Conservation (phyloP, 2,329 filamentous ascomycete species). For the Aspergillus pseudonomiae region DNA sequence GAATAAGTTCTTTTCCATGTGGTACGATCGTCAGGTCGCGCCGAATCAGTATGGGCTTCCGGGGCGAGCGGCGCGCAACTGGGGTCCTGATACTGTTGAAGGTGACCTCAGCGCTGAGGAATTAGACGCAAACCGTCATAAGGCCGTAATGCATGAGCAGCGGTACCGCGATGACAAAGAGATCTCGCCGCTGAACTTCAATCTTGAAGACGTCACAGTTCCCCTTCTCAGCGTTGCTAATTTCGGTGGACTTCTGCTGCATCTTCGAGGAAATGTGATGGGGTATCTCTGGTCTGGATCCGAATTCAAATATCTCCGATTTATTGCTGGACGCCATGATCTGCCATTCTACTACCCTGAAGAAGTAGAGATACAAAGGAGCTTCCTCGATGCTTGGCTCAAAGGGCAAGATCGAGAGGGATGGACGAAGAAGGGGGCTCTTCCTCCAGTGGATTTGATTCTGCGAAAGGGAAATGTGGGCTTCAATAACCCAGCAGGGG, state of each 20-base stretch:
- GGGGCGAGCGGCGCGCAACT: not conserved
- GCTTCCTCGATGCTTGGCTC: conserved; percentile 70
- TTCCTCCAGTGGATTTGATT: conserved; percentile 60
- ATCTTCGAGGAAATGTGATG: conserved; percentile 68
- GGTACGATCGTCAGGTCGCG: not conserved
- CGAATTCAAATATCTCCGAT: conserved; percentile 66
- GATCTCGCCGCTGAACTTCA: conserved; percentile 60
- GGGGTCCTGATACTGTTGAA: not conserved
- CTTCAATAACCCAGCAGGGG: conserved; percentile 61
- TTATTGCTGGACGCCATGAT: conserved; percentile 70
- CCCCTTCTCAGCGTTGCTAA: conserved; percentile 68
- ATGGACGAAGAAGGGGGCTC: conserved; percentile 47
- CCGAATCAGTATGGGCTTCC: not conserved
- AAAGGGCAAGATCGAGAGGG: conserved; percentile 61
- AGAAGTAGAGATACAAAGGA: conserved; percentile 65
- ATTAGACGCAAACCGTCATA: no score
- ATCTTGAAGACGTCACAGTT: conserved; percentile 66
- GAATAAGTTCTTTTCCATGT: not conserved
- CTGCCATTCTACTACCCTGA: conserved; percentile 70
- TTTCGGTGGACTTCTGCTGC: conserved; percentile 69
- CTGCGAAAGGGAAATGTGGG: conserved; percentile 67
- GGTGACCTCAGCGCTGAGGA: conserved; percentile 45
- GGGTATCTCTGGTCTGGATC: conserved; percentile 65
- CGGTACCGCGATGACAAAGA: conserved; percentile 57
- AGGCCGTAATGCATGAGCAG: no score